Evolutionary conservation across 495 filamentous ascomycete species (phyloP), one percentile per base, ranked within the genome.

Genomic region (Elasticomyces elasticus): DNA sequence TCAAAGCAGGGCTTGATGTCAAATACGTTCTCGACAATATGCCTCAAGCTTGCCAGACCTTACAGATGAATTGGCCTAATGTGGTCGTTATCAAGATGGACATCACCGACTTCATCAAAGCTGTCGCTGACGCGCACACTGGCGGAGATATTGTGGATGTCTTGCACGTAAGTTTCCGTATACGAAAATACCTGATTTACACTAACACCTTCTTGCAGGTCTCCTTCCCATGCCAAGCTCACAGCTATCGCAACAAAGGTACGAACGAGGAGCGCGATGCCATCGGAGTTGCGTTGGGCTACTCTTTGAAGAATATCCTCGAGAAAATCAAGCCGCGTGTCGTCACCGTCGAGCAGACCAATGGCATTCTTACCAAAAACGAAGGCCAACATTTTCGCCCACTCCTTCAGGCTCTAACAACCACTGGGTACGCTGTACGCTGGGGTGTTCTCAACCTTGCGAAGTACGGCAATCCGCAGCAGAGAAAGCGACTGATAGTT

Each of bases 291-390:
- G 19, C 13, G 5, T 15, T 40, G 12, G 15, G 64, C 62, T 59
- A 79, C 80, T 30, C 24, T 0, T 78, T 84, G 5, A 64, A 65
- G 0, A 64, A 77, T 10, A 65, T 92, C 0, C 66, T 95, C 0
- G 62, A 73, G 17, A 77, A 75, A 22, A 62, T 74, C 0, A 80
- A 74, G 3, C 88, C 91, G 0, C 74, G 89, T 0, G 54, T 94
- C 0, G 79, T 86, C 1, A 98, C 89, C 0, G 69, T 96, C 11
- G 92, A 98, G 58, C 86, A 96, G 56, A 94, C 91, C 0, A 60
- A 83, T 7, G 55, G 75, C 35, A 40, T 40, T 15, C 23, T 2
- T 68, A 79, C 26, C 61, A 73, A 1, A 5, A 17, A 56, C n/a
- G 73, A 76, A 25, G 52, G 69, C 0, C 71, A 65, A 0, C 77